These are phyloP conservation scores for Rhodotorula babjevae DNA, from an alignment of 768 basidiomycete species.

Conservation along the genomic window DNA sequence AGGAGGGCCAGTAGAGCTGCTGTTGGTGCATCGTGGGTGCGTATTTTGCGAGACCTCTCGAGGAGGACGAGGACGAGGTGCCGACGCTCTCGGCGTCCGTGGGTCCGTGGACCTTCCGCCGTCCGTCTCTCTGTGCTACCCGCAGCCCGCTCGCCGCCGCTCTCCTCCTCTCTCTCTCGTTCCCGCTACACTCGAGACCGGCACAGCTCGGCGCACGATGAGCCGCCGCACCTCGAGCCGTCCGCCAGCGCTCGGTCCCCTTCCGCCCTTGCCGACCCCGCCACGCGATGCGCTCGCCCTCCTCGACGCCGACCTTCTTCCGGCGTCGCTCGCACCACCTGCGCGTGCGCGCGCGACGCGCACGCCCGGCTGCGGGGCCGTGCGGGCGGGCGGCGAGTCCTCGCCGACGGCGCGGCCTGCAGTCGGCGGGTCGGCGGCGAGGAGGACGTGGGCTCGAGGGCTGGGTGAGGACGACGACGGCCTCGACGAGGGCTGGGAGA, in stretches of 20 bases:
- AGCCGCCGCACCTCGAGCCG: no score
- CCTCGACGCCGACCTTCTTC: neutral
- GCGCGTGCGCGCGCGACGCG: no score
- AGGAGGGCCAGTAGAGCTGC: no score
- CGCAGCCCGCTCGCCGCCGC: no score
- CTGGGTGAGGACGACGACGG: neutral
- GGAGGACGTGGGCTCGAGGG: no score
- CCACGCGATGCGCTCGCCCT: neutral
- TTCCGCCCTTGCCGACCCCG: neutral
- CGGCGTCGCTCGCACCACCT: neutral
- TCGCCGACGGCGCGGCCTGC: neutral
- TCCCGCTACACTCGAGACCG: neutral
- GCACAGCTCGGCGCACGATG: neutral
- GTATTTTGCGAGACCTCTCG: no score
- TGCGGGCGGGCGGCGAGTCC: neutral
- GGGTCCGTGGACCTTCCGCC: neutral
- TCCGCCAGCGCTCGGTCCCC: no score
- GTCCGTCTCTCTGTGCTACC: neutral
- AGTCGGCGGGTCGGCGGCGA: no score
- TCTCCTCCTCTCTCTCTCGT: neutral
- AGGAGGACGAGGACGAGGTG: no score
- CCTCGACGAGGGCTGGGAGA: neutral
- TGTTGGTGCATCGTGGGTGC: no score
- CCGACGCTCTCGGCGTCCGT: no score
- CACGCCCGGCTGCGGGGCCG: no score